Percentiles rank a stretch among this genome's conserved stretches.
Conservation (phyloP, 2,329 filamentous ascomycete genomes). For the Arthrobotrys conoides region DNA sequence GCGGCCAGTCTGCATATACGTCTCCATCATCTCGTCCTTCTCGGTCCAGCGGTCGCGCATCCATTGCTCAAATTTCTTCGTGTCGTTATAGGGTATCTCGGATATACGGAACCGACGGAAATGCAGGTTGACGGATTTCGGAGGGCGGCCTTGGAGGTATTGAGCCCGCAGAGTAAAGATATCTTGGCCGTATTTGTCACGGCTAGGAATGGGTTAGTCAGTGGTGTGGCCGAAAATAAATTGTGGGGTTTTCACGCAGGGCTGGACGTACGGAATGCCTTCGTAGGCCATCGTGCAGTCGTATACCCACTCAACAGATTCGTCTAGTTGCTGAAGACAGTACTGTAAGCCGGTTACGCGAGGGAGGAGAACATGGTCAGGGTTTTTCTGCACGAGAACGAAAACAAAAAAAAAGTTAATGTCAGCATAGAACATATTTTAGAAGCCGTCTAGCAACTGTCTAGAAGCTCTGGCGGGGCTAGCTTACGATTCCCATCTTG, state of each 20-base stretch:
- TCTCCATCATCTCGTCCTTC: slow-evolving; percentile 89
- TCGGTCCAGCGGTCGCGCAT: slow-evolving; percentile 88
- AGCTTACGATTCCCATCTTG: slow-evolving; percentile 75
- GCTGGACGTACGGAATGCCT: slow-evolving; percentile 82
- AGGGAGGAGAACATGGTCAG: slow-evolving; percentile 81
- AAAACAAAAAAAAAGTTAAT: background rate
- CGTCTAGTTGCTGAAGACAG: slow-evolving; percentile 81
- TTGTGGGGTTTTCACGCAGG: background rate
- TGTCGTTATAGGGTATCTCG: slow-evolving; percentile 83
- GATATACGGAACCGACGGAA: slow-evolving; percentile 88
- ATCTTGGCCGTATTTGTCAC: slow-evolving; percentile 87
- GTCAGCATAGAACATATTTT: background rate
- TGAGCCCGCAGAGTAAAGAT: slow-evolving; percentile 89
- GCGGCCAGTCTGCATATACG: slow-evolving; percentile 81
- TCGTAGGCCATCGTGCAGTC: slow-evolving; percentile 97
- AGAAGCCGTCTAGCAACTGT: too few relatives aligned
- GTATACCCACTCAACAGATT: slow-evolving; percentile 82
- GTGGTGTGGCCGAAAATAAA: background rate
- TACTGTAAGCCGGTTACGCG: slow-evolving; percentile 85
- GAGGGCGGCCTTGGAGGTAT: slow-evolving; percentile 88
- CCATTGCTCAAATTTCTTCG: slow-evolving; percentile 85
- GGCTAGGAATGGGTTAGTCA: slow-evolving; percentile 68
- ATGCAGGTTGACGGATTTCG: slow-evolving; percentile 96
- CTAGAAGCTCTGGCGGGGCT: background rate
- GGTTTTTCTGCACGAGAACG: slow-evolving; percentile 71